Base-by-base conservation (phyloP, 306 rosid genomes). In the Benincasa hispida region DNA sequence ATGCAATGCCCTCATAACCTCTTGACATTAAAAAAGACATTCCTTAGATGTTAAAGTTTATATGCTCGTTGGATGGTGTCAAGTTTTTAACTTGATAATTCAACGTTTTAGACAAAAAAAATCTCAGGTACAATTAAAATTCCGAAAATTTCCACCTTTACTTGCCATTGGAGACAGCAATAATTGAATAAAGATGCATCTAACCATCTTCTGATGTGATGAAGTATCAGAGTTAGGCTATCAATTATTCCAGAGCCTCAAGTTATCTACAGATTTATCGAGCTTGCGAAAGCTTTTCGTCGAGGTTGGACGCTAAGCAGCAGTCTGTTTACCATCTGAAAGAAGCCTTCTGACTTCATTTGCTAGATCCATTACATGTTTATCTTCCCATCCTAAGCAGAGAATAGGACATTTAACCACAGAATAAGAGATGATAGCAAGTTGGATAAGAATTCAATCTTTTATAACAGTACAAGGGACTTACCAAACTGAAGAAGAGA, bases 281-380 rank as follows among this genome's bases (percentile, higher is more conserved):
- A 35, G 51, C 30, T 65, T 13, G 30, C 3, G 10, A n/a, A 59
- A 65, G 27, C 27, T 12, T 66, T 34, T 30, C 10, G 10, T 63
- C 14, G 27, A 35, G 13, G 4, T 37, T 22, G 10, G 9, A 39
- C 4, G 18, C 30, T 53, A 53, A 32, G 53, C 5, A 75, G 58
- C 79, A 58, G 84, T 82, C 82, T 63, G 22, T 65, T 82, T 79
- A 76, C 62, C 74, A 78, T 83, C 90, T n/a, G 87, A 82, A 76
- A 93, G 81, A 69, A 93, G 86, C 62, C 85, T 87, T 83, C 96
- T 84, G 50, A 93, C 98, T 87, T 93, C 87, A 42, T 81, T 84
- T 56, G 98, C 94, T 72, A 93, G 80, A 83, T 87, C 97, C 77
- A 72, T 80, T 22, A 93, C 91, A 83, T 93, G 98, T 39, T 77